Conservation (phyloP, 2,329 filamentous ascomycete genomes). For the Cephalotrichum gorgonifer region DNA sequence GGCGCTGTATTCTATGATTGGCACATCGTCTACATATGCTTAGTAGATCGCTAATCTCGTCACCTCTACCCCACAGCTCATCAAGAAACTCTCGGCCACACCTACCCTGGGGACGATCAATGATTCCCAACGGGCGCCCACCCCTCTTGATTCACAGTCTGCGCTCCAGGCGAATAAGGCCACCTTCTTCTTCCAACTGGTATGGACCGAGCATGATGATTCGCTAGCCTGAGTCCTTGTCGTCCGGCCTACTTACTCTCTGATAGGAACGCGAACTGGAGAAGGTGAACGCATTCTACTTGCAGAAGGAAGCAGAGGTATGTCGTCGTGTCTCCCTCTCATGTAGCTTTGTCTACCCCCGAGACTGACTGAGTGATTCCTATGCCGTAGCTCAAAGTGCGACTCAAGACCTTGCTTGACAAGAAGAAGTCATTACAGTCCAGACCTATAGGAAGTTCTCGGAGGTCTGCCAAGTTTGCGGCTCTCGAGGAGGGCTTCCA, state of each 20-base stretch:
- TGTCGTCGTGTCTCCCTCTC: slow-evolving; percentile 15
- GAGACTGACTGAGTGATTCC: neutral
- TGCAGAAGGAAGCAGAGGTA: slow-evolving; percentile 97
- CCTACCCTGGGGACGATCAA: slow-evolving; percentile 72
- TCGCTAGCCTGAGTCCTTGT: neutral
- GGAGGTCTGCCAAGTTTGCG: slow-evolving; percentile 86
- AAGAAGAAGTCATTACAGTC: slow-evolving; percentile 90
- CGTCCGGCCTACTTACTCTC: slow-evolving; percentile 25
- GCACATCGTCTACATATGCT: neutral
- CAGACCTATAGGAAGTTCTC: slow-evolving; percentile 61
- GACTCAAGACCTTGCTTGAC: slow-evolving; percentile 82
- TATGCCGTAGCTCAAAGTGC: slow-evolving; percentile 66
- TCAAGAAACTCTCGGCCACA: slow-evolving; percentile 93
- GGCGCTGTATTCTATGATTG: neutral
- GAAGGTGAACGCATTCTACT: slow-evolving; percentile 95
- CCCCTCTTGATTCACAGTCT: slow-evolving; percentile 64
- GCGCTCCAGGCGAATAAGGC: slow-evolving; percentile 94
- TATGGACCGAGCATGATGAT: slow-evolving; percentile 31
- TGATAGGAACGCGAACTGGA: slow-evolving; percentile 87
- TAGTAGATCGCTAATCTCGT: neutral
- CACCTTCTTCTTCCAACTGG: slow-evolving; percentile 96
- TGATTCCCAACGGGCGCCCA: slow-evolving; percentile 38
- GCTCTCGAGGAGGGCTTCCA: slow-evolving; percentile 94
- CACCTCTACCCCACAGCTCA: slow-evolving; percentile 56
- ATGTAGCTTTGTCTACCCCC: neutral